Percentiles rank a stretch among this genome's conserved stretches.
These are phyloP conservation scores for Lentinula aciculospora DNA, from an alignment of 768 basidiomycete species.

Conservation along the genomic window DNA sequence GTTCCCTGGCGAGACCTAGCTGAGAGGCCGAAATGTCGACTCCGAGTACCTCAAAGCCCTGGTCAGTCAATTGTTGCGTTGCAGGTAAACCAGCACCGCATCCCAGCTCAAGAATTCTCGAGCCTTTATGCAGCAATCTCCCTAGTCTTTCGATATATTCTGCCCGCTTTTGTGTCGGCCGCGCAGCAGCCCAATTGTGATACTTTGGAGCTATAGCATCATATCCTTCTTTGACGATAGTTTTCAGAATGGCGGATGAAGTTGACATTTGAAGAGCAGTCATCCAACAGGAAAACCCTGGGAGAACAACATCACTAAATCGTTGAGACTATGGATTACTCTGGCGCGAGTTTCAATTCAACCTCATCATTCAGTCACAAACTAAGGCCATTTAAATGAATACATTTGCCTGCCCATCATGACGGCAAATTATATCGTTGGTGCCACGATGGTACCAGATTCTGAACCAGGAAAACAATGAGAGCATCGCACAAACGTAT, in stretches of 20 bases:
- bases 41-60: slow-evolving; percentile 19
- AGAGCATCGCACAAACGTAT: too few relatives aligned
- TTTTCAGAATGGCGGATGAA: background rate
- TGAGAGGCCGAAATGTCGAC: slow-evolving; percentile 24
- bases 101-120: slow-evolving; percentile 21
- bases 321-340: too few relatives aligned
- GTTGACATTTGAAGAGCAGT: background rate
- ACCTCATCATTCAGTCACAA: too few relatives aligned
- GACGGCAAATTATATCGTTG: too few relatives aligned
- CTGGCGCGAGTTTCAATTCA: too few relatives aligned
- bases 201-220: slow-evolving; percentile 12
- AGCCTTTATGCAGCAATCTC: slow-evolving; percentile 13
- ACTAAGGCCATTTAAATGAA: too few relatives aligned
- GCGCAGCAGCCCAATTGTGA: slow-evolving; percentile 15
- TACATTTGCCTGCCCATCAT: too few relatives aligned
- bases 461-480: too few relatives aligned
- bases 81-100: slow-evolving; percentile 23
- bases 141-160: slow-evolving; percentile 16
- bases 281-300: too few relatives aligned
- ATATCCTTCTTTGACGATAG: slow-evolving; percentile 12
- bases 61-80: slow-evolving; percentile 16
- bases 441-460: too few relatives aligned
- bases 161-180: slow-evolving; percentile 15
- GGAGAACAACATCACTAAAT: too few relatives aligned
- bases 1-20: slow-evolving; percentile 18